phyloP scores from a whole-genome alignment of 2,329 filamentous ascomycete genomes.

The Ophioceras dolichostomum region DNA sequence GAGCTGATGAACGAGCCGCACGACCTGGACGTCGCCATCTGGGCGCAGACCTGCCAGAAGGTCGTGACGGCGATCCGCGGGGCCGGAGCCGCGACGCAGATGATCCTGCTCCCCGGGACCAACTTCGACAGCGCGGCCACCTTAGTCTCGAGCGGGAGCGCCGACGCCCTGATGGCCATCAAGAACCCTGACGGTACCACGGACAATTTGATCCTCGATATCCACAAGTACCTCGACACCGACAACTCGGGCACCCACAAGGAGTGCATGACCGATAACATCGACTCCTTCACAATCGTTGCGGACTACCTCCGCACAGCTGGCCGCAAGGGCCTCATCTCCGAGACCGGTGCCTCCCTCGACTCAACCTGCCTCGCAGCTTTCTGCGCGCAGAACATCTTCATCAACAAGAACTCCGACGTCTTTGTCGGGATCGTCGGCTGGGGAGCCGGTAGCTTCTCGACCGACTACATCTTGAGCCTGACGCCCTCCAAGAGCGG shows the following conservation, averaged over 20 bases:
- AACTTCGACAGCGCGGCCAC: conserved; percentile 17
- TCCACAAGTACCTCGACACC: conserved; percentile 49
- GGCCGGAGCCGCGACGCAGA: conserved; percentile 47
- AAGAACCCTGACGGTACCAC: conserved; percentile 47
- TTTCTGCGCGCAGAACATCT: conserved; percentile 17
- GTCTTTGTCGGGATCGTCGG: conserved; percentile 16
- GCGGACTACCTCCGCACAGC: conserved; percentile 21
- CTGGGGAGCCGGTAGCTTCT: conserved; percentile 16
- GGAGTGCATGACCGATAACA: conserved; percentile 37
- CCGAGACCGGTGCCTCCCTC: conserved; percentile 24
- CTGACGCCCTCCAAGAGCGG: conserved; percentile 16
- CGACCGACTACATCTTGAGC: conserved; percentile 12
- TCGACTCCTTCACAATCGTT: conserved; percentile 17
- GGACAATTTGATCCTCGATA: conserved; percentile 42
- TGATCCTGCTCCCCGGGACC: conserved; percentile 52
- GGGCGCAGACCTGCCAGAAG: conserved; percentile 48
- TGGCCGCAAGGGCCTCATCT: conserved; percentile 19
- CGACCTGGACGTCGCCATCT: conserved; percentile 40
- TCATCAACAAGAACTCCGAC: conserved; percentile 19
- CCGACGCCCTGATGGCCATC: conserved; percentile 35
- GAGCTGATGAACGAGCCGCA: conserved; percentile 63
- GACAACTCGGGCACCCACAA: conserved; percentile 41
- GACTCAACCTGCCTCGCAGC: conserved; percentile 18
- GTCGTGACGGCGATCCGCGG: conserved; percentile 52
- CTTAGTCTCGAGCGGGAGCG: conserved; percentile 35